Evolutionary conservation across 2,329 filamentous ascomycete species (phyloP).

Genomic region (Exophiala bonariae): DNA sequence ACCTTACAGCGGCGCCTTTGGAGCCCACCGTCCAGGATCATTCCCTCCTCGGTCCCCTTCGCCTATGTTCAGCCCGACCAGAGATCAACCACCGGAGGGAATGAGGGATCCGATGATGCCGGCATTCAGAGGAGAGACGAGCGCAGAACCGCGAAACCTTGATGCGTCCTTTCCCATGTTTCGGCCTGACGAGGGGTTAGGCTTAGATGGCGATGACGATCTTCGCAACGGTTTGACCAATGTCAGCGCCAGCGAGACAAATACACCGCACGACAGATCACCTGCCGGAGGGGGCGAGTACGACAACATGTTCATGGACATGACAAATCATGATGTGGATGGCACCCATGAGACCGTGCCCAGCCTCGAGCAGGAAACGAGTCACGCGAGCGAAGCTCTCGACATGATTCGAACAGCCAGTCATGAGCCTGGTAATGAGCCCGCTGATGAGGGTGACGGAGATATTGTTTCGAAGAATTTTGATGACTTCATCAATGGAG

Average conservation of each 20-base stretch:
- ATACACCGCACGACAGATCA: constrained; percentile 38
- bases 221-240: constrained; percentile 30
- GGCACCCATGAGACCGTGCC: constrained; percentile 17
- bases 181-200: constrained; percentile 19
- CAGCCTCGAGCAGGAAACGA: constrained; percentile 36
- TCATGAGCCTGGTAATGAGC: constrained; percentile 28
- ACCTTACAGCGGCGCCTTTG: constrained; percentile 30
- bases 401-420: constrained; percentile 32
- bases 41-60: constrained; percentile 43
- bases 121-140: constrained; percentile 11
- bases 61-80: constrained; percentile 43
- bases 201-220: constrained; percentile 30
- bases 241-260: constrained; percentile 33
- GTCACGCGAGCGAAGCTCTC: constrained; percentile 49
- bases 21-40: constrained; percentile 26
- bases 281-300: constrained; percentile 19
- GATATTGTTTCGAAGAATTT: constrained; percentile 26
- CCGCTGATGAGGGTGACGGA: constrained; percentile 28
- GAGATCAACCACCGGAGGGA: constrained; percentile 20
- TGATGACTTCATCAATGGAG: constrained; percentile 30
- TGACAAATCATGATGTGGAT: constrained; percentile 45
- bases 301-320: constrained; percentile 48
- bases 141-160: constrained; percentile 29
- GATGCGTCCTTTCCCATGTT: constrained; percentile 32
- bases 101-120: constrained; percentile 27